These are phyloP conservation scores for Debaryomycetaceae sp. DNA, from an alignment of 1,139 yeast genomes.

Conservation along the genomic window DNA sequence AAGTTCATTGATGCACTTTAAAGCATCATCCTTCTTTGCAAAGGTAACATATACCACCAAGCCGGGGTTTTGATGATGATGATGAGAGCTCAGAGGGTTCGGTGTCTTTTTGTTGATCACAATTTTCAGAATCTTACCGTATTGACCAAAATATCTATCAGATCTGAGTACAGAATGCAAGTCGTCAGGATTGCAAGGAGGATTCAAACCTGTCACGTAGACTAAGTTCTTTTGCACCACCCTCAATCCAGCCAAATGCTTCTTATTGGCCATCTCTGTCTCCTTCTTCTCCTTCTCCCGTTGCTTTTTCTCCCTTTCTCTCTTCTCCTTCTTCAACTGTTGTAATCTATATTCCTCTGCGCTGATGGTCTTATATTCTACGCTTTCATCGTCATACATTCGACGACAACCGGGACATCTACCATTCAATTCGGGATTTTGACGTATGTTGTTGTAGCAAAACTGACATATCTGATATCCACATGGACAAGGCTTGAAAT, in stretches of 20 bases:
- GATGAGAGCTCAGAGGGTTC: slow-evolving; percentile 27
- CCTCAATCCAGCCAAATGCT: slow-evolving; percentile 94
- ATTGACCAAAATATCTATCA: slow-evolving; percentile 95
- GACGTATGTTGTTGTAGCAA: slow-evolving; percentile 94
- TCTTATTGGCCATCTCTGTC: slow-evolving; percentile 81
- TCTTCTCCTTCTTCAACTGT: slow-evolving; percentile 74
- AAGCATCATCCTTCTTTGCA: slow-evolving; percentile 90
- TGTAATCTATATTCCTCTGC: slow-evolving; percentile 82
- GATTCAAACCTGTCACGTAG: slow-evolving; percentile 93
- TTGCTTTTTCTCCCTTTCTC: slow-evolving; percentile 83
- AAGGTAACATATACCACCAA: slow-evolving; percentile 96
- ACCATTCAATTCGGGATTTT: slow-evolving; percentile 92
- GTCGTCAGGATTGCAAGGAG: slow-evolving; percentile 87
- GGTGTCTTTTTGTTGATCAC: slow-evolving; percentile 84
- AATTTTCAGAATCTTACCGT: slow-evolving; percentile 91
- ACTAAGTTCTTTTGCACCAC: slow-evolving; percentile 97
- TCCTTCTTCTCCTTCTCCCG: slow-evolving; percentile 91
- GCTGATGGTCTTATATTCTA: slow-evolving; percentile 78
- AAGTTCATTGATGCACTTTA: slow-evolving; percentile 85
- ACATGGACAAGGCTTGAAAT: slow-evolving; percentile 98
- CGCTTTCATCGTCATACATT: slow-evolving; percentile 87
- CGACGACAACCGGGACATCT: slow-evolving; percentile 98
- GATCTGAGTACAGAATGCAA: slow-evolving; percentile 79
- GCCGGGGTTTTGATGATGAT: slow-evolving; percentile 61
- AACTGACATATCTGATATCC: slow-evolving; percentile 98